Percentiles rank a stretch among this genome's conserved stretches.
Evolutionary conservation across 2,329 filamentous ascomycete species (phyloP).

Genomic region (Ophiostoma quercus): DNA sequence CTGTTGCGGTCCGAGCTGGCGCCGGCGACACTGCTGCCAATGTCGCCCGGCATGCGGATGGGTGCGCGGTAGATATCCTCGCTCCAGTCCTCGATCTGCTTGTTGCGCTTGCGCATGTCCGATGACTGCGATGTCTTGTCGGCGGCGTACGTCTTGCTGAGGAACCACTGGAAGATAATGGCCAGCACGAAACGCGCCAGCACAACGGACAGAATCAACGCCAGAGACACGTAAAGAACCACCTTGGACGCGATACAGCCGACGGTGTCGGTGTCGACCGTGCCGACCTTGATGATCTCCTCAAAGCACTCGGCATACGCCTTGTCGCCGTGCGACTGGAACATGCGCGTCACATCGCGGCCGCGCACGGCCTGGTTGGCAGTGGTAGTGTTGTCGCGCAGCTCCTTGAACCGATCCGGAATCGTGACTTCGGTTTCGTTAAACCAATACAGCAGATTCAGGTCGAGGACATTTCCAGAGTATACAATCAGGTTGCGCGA

Average conservation of each 20-base stretch:
- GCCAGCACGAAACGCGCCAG: conserved; percentile 81
- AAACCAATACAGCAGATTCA: conserved; percentile 86
- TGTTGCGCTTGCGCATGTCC: conserved; percentile 75
- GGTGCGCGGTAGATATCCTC: conserved; percentile 95
- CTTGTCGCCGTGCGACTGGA: conserved; percentile 75
- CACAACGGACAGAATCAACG: conserved; percentile 88
- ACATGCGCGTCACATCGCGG: conserved; percentile 81
- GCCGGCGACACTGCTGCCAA: conserved; percentile 57
- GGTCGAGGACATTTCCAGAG: conserved; percentile 85
- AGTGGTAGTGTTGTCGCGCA: conserved; percentile 61
- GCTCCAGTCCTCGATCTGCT: conserved; percentile 96
- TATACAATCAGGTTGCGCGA: conserved; percentile 91
- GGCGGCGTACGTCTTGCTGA: conserved; percentile 79
- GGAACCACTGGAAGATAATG: conserved; percentile 91
- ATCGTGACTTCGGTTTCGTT: conserved; percentile 72
- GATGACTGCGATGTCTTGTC: conserved; percentile 77
- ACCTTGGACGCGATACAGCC: conserved; percentile 97
- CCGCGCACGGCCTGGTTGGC: conserved; percentile 65
- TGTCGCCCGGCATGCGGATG: conserved; percentile 70
- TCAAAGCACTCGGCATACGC: conserved; percentile 78
- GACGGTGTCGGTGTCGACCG: conserved; percentile 90
- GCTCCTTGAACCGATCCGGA: conserved; percentile 71
- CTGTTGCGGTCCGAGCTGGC: conserved; percentile 59
- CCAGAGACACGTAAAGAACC: conserved; percentile 87
- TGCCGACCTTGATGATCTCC: conserved; percentile 92